Evolutionary conservation across 345 rosid species (phyloP).

Genomic region (Turnera subulata): DNA sequence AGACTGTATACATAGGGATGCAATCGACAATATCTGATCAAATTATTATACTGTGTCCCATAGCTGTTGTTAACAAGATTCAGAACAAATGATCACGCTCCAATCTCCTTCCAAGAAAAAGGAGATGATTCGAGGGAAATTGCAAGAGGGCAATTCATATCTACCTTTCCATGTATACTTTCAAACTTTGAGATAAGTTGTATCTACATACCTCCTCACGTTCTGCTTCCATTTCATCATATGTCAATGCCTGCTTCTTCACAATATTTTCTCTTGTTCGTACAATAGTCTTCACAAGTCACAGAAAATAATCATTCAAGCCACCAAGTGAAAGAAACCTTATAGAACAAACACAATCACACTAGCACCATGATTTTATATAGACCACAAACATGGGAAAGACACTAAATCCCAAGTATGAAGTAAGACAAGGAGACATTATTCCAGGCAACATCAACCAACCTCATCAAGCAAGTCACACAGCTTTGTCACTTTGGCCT

Average conservation of each 20-base stretch:
- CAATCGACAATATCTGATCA: too few species aligned
- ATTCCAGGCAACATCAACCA: slow-evolving; percentile 14
- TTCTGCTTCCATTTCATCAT: slow-evolving; percentile 96
- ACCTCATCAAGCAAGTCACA: slow-evolving; percentile 79
- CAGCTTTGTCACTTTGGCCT: slow-evolving; percentile 65
- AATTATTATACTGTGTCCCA: too few species aligned
- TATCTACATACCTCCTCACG: slow-evolving; percentile 65
- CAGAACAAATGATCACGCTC: too few species aligned
- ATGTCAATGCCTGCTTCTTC: slow-evolving; percentile 92
- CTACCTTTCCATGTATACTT: neutral
- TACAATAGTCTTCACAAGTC: slow-evolving; percentile 49
- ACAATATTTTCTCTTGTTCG: slow-evolving; percentile 77
- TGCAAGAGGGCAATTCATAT: too few species aligned
- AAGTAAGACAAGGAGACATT: slow-evolving; percentile 2
- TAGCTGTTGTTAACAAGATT: too few species aligned
- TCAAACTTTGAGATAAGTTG: neutral
- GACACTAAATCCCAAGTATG: neutral
- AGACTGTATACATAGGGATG: too few species aligned
- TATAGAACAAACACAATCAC: too few species aligned
- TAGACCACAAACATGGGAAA: neutral
- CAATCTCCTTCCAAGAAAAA: too few species aligned
- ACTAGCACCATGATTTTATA: too few species aligned
- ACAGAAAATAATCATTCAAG: neutral
- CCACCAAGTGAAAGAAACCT: too few species aligned
- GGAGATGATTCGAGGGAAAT: too few species aligned